phyloP scores from a whole-genome alignment of 495 filamentous ascomycete species.

The Oidiodendron maius region DNA sequence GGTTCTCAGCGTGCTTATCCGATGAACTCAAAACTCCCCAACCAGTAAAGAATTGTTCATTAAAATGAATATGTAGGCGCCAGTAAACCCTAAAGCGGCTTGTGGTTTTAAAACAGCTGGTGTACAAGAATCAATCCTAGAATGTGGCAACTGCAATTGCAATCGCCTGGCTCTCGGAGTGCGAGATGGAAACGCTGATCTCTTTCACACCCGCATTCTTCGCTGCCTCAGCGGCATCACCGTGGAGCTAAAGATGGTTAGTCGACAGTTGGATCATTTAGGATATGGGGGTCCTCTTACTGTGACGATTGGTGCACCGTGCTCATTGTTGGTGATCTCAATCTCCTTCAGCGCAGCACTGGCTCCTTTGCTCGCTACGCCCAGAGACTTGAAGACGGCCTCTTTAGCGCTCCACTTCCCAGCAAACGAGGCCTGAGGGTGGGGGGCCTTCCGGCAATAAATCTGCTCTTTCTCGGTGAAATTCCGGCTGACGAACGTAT shows the following conservation, averaged over 20 bases:
- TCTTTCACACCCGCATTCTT: constrained; percentile 78
- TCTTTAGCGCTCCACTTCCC: constrained; percentile 97
- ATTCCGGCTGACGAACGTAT: constrained; percentile 91
- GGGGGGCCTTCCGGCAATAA: constrained; percentile 76
- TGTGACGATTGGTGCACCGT: constrained; percentile 74
- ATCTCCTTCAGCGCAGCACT: constrained; percentile 91
- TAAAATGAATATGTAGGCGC: too few relatives aligned
- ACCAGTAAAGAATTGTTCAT: too few relatives aligned
- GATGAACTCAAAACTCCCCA: too few relatives aligned
- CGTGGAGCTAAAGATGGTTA: constrained; percentile 59
- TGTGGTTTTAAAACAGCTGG: too few relatives aligned
- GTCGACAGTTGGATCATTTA: constrained; percentile 2
- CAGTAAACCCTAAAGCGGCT: too few relatives aligned
- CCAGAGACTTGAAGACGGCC: constrained; percentile 96
- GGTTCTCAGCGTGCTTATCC: too few relatives aligned
- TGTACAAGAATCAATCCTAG: constrained; percentile 25
- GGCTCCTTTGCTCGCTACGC: constrained; percentile 77
- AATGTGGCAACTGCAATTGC: constrained; percentile 84
- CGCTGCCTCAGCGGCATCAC: constrained; percentile 73
- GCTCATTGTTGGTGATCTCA: constrained; percentile 76
- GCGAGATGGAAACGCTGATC: constrained; percentile 88
- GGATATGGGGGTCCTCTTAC: constrained; percentile 49
- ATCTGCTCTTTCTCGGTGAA: constrained; percentile 78
- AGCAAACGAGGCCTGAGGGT: constrained; percentile 78
- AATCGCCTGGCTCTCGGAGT: constrained; percentile 86